Percentiles rank a stretch among this genome's conserved stretches.
These are phyloP conservation scores for Neofusicoccum parvum DNA, from an alignment of 2,329 filamentous ascomycete species.

Conservation along the genomic window DNA sequence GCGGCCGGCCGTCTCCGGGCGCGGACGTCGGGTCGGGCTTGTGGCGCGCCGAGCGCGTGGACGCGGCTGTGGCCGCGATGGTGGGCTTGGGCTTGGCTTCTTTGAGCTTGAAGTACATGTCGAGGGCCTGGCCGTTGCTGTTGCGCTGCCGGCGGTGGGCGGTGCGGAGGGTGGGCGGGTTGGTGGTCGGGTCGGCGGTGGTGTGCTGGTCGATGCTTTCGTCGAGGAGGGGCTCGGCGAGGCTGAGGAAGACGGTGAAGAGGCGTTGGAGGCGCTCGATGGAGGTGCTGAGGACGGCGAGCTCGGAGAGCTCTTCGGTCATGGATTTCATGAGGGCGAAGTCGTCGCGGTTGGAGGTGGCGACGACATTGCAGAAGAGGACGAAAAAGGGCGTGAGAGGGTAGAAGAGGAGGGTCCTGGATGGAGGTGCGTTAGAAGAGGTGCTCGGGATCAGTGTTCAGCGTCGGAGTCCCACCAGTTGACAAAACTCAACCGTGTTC, in stretches of 20 bases:
- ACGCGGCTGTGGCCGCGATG: background rate
- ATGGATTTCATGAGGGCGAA: slow-evolving; percentile 36
- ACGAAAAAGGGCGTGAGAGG: slow-evolving; percentile 39
- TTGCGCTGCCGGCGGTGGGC: background rate
- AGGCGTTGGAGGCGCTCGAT: slow-evolving; percentile 33
- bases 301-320: slow-evolving; percentile 31
- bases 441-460: too few relatives aligned
- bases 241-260: slow-evolving; percentile 32
- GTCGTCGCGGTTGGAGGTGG: slow-evolving; percentile 33
- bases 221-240: slow-evolving; percentile 34
- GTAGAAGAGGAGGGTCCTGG: slow-evolving; percentile 38
- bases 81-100: background rate
- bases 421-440: background rate
- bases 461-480: background rate
- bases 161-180: background rate
- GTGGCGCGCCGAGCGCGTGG: background rate
- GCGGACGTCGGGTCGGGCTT: background rate
- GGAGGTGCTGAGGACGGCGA: slow-evolving; percentile 34
- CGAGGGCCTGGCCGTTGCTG: background rate
- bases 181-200: background rate
- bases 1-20: background rate
- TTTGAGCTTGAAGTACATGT: slow-evolving; percentile 8
- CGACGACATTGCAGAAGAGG: slow-evolving; percentile 40
- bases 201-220: background rate
- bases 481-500: slow-evolving; percentile 3